Percentiles rank a stretch among this genome's conserved stretches.
phyloP scores from a whole-genome alignment of 345 rosid genomes.

The Adansonia digitata region DNA sequence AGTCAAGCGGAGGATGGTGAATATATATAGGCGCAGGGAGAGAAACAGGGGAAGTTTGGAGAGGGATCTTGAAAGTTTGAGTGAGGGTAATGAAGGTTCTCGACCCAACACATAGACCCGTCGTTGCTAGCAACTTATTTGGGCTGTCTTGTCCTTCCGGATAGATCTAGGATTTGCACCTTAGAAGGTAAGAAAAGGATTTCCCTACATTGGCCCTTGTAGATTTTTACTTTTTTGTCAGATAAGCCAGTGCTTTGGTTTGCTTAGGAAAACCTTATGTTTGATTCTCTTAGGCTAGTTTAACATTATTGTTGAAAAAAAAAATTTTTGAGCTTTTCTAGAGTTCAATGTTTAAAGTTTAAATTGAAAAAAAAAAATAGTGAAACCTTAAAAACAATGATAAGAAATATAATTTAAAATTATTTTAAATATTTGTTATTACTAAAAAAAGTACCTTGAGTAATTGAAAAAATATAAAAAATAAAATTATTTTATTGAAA shows the following conservation, averaged over 20 bases:
- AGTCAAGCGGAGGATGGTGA: background rate
- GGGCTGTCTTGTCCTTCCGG: conserved; percentile 11
- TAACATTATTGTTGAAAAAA: no score
- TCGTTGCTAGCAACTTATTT: background rate
- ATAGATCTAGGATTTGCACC: conserved; percentile 8
- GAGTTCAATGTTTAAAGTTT: no score
- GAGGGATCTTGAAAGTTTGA: conserved; percentile 26
- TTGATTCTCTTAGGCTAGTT: background rate
- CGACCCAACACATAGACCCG: conserved; percentile 8
- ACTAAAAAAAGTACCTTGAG: no score
- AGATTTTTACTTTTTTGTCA: background rate
- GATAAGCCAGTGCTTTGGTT: background rate
- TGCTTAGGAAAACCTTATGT: no score
- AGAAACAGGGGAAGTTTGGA: conserved; percentile 9
- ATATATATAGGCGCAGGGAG: conserved; percentile 12
- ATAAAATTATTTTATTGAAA: no score
- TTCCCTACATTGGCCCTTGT: background rate
- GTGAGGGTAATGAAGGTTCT: conserved; percentile 8
- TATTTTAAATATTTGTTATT: no score
- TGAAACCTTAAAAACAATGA: no score
- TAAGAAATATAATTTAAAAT: no score
- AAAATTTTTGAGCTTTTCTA: no score
- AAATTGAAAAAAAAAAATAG: no score
- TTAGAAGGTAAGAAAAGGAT: background rate
- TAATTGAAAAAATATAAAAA: no score